Percentiles rank a stretch among this genome's conserved stretches.
phyloP scores from a whole-genome alignment of 495 filamentous ascomycete species.

The Glonium stellatum region DNA sequence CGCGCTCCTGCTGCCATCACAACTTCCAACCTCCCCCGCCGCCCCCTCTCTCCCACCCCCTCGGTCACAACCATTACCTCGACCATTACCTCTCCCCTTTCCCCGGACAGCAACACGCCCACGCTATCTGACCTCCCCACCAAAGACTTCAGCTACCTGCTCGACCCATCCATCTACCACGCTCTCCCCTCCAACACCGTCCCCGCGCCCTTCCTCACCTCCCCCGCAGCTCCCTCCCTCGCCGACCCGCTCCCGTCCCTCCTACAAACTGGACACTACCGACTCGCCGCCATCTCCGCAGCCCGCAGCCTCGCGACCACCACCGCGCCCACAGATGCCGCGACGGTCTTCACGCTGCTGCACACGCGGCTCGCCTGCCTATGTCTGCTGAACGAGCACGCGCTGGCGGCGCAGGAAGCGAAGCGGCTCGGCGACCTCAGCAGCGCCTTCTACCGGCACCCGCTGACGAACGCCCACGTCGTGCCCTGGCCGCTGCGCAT shows the following conservation, averaged over 20 bases:
- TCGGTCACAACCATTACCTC: not conserved
- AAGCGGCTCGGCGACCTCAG: constrained; percentile 77
- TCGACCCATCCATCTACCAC: constrained; percentile 74
- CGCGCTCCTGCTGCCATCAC: not conserved
- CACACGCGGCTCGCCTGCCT: constrained; percentile 81
- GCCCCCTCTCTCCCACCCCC: constrained; percentile 19
- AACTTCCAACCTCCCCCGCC: constrained; percentile 1
- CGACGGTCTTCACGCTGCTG: constrained; percentile 64
- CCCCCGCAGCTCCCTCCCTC: constrained; percentile 35
- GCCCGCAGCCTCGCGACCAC: constrained; percentile 56
- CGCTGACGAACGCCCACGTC: constrained; percentile 42
- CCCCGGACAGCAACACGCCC: constrained; percentile 33
- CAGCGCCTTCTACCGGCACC: constrained; percentile 54
- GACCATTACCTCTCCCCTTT: constrained; percentile 1
- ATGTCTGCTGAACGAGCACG: constrained; percentile 57
- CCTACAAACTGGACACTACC: constrained; percentile 54
- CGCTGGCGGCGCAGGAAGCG: constrained; percentile 77
- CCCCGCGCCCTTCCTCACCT: constrained; percentile 54
- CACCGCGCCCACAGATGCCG: constrained; percentile 49
- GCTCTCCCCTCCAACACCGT: constrained; percentile 56
- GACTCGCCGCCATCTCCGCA: constrained; percentile 66
- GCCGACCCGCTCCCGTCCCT: constrained; percentile 47
- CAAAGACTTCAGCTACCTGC: constrained; percentile 74
- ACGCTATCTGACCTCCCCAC: constrained; percentile 32
- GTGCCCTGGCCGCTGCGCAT: constrained; percentile 85